Evolutionary conservation across 2,329 filamentous ascomycete species (phyloP), one percentile per base, ranked within the genome.

Genomic region (Cercospora sojina): DNA sequence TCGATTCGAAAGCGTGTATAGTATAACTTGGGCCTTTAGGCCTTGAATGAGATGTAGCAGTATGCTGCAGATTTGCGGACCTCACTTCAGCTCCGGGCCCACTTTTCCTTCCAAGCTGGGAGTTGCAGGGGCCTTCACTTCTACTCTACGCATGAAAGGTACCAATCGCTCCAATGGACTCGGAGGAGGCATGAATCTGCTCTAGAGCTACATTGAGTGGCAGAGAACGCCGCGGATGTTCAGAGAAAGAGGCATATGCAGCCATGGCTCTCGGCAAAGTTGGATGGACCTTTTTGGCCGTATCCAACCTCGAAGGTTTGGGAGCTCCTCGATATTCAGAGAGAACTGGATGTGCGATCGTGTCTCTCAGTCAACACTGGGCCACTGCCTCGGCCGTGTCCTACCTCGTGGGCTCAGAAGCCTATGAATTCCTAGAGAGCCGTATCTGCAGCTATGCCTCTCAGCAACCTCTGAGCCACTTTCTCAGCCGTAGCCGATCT

Each of bases 21-120:
- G 29, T 57, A 57, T 2, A 18, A 12, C 6, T 20, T n/a, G 27
- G 53, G 27, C 27, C 20, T 35, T 57, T 23, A 35, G 53, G 27
- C 53, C 53, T 35, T 32, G 7, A 20, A 23, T 57, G 27, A 16
- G n/a, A 57, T 29, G 35, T 27, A 47, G 32, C 23, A n/a, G 29
- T 18, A n/a, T 60, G 41, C 27, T 25, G 25, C 38, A 47, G 23
- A 18, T 27, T 60, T 29, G 3, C 23, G 25, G 58, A 43, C 38
- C 49, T 60, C 35, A 47, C 35, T 49, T 60, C 58, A 60, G 32
- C 41, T 60, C 41, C 2, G 35, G 58, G 5, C 58, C 58, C 58
- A 60, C 58, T 60, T 60, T 60, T 25, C 38, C 56, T 32, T 41
- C 56, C 32, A 38, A 8, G 32, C 55, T 57, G 43, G 56, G 31